These are phyloP conservation scores for Nemania diffusa DNA, from an alignment of 2,329 filamentous ascomycete genomes.

Conservation along the genomic window DNA sequence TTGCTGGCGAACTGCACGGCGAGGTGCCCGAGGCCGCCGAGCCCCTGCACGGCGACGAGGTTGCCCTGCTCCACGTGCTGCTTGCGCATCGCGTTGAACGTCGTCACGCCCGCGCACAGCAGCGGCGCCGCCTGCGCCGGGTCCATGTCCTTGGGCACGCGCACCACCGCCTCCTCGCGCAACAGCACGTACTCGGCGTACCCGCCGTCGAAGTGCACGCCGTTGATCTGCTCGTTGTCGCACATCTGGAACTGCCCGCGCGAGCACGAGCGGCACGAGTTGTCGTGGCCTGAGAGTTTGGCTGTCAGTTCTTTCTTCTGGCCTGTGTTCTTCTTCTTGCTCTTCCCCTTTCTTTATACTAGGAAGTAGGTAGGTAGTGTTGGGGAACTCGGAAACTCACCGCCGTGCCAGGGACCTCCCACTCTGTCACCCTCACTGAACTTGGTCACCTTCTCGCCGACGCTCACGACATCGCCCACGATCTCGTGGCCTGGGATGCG, in stretches of 20 bases:
- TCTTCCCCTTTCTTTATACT: too few species aligned
- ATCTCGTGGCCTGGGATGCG: conserved; percentile 77
- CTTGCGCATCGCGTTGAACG: conserved; percentile 69
- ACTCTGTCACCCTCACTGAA: conserved; percentile 74
- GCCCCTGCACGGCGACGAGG: conserved; percentile 71
- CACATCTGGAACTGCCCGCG: conserved; percentile 76
- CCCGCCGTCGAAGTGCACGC: conserved; percentile 73
- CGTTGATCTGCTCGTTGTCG: conserved; percentile 70
- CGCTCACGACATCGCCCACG: conserved; percentile 72
- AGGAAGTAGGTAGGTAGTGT: background rate
- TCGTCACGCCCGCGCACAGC: conserved; percentile 73
- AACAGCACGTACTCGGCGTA: conserved; percentile 73
- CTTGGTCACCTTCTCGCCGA: conserved; percentile 66
- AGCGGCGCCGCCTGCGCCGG: conserved; percentile 67
- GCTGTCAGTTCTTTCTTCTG: background rate
- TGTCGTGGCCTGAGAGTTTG: conserved; percentile 64
- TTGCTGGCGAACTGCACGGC: conserved; percentile 79
- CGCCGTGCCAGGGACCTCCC: conserved; percentile 76
- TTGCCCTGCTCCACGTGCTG: conserved; percentile 62
- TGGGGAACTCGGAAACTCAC: conserved; percentile 46
- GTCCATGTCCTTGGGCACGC: conserved; percentile 63
- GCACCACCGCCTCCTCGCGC: conserved; percentile 68
- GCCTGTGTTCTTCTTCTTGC: background rate
- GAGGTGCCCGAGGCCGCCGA: conserved; percentile 81
- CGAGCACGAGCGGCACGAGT: conserved; percentile 70